Percentiles rank a stretch among this genome's conserved stretches.
These are phyloP conservation scores for Carex littledalei DNA, from an alignment of 176 grass and related monocot species.

Conservation along the genomic window DNA sequence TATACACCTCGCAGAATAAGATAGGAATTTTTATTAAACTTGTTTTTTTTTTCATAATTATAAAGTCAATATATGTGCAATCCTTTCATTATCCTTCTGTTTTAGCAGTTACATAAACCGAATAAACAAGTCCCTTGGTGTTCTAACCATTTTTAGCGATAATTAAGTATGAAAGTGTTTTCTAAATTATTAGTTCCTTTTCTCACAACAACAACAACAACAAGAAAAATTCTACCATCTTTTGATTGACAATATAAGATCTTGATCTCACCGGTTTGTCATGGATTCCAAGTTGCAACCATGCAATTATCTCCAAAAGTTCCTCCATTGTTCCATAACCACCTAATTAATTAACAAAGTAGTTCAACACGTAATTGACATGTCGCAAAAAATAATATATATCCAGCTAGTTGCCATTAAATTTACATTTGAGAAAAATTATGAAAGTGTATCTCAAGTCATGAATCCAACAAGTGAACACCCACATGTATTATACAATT, in stretches of 20 bases:
- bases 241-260: neutral
- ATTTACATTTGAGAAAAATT: neutral
- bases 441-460: neutral
- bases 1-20: neutral
- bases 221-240: neutral
- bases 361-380: neutral
- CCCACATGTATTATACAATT: neutral
- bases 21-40: neutral
- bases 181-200: no score
- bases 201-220: no score
- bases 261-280: slow-evolving; percentile 64
- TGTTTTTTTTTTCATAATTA: neutral
- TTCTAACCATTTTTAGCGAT: neutral
- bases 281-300: slow-evolving; percentile 93
- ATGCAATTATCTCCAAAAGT: slow-evolving; percentile 89
- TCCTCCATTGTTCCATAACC: slow-evolving; percentile 97
- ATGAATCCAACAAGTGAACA: neutral
- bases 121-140: neutral
- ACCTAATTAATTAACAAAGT: slow-evolving; percentile 28
- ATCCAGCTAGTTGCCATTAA: neutral
- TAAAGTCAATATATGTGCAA: neutral
- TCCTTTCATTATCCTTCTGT: neutral
- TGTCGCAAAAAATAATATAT: neutral
- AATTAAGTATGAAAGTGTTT: no score
- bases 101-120: neutral